phyloP scores from a whole-genome alignment of 2,329 filamentous ascomycete genomes.

The Elsinoe arachidis region DNA sequence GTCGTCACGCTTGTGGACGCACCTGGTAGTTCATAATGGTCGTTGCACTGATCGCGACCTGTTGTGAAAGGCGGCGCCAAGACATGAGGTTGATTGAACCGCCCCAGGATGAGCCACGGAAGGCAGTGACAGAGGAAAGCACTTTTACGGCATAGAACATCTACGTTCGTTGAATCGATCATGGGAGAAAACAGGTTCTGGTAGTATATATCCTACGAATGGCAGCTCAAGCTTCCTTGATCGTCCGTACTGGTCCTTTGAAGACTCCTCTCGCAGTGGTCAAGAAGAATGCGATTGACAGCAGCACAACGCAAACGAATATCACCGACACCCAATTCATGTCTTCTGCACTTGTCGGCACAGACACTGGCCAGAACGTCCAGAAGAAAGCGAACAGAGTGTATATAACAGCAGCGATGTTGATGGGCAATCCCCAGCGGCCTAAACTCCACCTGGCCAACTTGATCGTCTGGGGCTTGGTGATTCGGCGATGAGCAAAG shows the following conservation, averaged over 20 bases:
- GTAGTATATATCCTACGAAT: not conserved
- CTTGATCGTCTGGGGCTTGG: not conserved
- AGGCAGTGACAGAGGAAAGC: too few species aligned
- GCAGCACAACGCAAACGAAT: constrained; percentile 19
- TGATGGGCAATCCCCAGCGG: constrained; percentile 18
- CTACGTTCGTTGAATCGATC: too few species aligned
- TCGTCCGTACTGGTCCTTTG: constrained; percentile 15
- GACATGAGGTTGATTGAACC: too few species aligned
- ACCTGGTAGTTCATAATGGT: too few species aligned
- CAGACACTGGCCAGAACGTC: constrained; percentile 37
- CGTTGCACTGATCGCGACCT: too few species aligned
- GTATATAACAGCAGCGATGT: constrained; percentile 18
- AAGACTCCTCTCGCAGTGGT: constrained; percentile 15
- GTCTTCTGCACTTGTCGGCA: constrained; percentile 15
- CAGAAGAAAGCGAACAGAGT: constrained; percentile 35
- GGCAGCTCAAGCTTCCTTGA: constrained; percentile 2
- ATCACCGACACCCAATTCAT: constrained; percentile 31
- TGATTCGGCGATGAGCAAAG: not conserved
- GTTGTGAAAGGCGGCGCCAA: too few species aligned
- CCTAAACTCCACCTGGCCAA: constrained; percentile 14
- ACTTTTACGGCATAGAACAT: too few species aligned
- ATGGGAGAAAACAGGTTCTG: too few species aligned
- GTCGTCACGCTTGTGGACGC: too few species aligned
- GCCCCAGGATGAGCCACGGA: too few species aligned
- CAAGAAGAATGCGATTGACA: constrained; percentile 16